Evolutionary conservation across 2,329 filamentous ascomycete genomes (phyloP).

Genomic region (Aureobasidium melanogenum): DNA sequence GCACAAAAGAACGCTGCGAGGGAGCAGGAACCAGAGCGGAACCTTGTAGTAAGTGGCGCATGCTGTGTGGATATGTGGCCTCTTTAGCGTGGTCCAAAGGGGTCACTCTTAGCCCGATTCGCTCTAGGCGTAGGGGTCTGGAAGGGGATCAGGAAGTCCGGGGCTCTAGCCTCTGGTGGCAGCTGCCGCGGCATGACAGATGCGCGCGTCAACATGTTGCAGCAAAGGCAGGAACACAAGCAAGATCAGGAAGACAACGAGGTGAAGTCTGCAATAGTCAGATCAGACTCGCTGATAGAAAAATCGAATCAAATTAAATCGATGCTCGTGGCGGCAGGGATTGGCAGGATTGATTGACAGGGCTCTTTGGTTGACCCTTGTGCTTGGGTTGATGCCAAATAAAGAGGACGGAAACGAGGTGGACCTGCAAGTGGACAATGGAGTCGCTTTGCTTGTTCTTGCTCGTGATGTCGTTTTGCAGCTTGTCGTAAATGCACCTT

Average conservation of each 20-base stretch:
- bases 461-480: neutral
- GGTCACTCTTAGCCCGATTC: neutral
- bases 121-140: neutral
- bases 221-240: neutral
- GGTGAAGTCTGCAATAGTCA: neutral
- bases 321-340: neutral
- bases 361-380: neutral
- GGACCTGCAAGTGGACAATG: too few relatives aligned
- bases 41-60: slow-evolving; percentile 1
- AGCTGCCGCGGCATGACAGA: neutral
- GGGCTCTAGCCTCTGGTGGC: neutral
- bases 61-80: neutral
- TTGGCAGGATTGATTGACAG: slow-evolving; percentile 7
- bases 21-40: neutral
- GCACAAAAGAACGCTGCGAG: neutral
- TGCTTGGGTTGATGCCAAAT: neutral
- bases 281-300: neutral
- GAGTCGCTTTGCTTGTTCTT: too few relatives aligned
- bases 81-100: neutral
- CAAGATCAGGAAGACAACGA: neutral
- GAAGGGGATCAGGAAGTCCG: neutral
- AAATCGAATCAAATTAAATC: neutral
- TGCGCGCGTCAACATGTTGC: neutral
- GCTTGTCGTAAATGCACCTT: neutral
- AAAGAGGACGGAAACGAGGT: neutral